Base-by-base conservation (phyloP, 768 basidiomycete genomes). In the Kwoniella sp. region DNA sequence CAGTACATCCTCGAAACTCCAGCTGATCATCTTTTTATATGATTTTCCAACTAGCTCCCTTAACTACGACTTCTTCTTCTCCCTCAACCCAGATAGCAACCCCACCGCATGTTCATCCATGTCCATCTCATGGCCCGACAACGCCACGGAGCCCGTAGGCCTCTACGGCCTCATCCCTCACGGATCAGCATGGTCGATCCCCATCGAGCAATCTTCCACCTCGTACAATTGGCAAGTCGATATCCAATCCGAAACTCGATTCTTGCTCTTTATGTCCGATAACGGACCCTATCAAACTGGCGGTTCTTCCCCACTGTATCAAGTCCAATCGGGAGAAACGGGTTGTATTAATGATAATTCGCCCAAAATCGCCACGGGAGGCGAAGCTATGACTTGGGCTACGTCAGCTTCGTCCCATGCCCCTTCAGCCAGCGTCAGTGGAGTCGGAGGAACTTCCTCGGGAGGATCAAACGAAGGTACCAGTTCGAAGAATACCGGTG, bases 51-150 rank as follows among this genome's bases (percentile, higher is more conserved):
- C 1, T 51, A 72, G 68, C 25, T 64, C 67, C 17, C 64, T 76
- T 26, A 63, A 63, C n/a, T 72, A 74, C 66, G 77, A 78, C 60
- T 79, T 79, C 63, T 74, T 63, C 66, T 79, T 79, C 63, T 71
- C 63, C 56, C 70, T 70, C 55, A 33, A 51, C 22, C 74, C 77
- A 17, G 50, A 69, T 27, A 44, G 63, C n/a, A 69, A 67, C 24
- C 76, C 76, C 12, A 40, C 64, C 1, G 69, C 74, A 61, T 79
- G 78, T 48, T 37, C 49, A 2, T 52, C 58, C 52, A 55, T 72
- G 64, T 25, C 60, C 21, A 55, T 79, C 51, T 60, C 64, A 6
- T 77, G 76, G 76, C 44, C 67, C n/a, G 30, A 59, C 48, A 77
- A 69, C 24, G 74, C 65, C 27, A 74, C 77, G 2, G 55, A 65